Percentiles rank a stretch among this genome's conserved stretches.
Evolutionary conservation across 2,329 filamentous ascomycete species (phyloP).

Genomic region (Trichoderma asperellum): DNA sequence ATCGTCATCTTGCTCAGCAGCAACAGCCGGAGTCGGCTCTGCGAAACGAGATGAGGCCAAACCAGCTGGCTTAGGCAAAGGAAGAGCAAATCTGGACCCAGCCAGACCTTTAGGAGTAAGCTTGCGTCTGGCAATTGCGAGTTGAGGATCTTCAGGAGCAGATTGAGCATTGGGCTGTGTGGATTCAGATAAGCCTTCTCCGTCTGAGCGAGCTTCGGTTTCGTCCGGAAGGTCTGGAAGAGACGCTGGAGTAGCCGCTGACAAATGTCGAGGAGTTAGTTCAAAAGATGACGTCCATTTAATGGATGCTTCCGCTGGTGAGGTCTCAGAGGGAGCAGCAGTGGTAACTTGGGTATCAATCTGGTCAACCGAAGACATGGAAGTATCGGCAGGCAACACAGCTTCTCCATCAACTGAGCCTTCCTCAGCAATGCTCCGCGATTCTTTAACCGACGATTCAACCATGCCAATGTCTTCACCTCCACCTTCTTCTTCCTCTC

Average conservation of each 20-base stretch:
- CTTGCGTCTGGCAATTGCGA: slow-evolving; percentile 40
- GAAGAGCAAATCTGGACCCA: slow-evolving; percentile 55
- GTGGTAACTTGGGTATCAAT: slow-evolving; percentile 58
- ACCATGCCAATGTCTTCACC: slow-evolving; percentile 30
- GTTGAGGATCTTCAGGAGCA: slow-evolving; percentile 32
- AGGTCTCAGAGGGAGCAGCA: slow-evolving; percentile 57
- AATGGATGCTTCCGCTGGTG: slow-evolving; percentile 52
- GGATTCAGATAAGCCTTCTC: slow-evolving; percentile 30
- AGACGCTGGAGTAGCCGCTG: slow-evolving; percentile 65
- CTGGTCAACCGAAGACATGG: slow-evolving; percentile 59
- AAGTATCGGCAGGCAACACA: slow-evolving; percentile 51
- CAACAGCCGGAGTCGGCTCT: slow-evolving; percentile 40
- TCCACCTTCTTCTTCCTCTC: slow-evolving; percentile 18
- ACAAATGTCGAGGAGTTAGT: slow-evolving; percentile 48
- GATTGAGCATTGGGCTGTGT: slow-evolving; percentile 22
- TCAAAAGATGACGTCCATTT: slow-evolving; percentile 61
- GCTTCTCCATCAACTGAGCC: slow-evolving; percentile 49
- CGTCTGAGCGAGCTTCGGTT: slow-evolving; percentile 36
- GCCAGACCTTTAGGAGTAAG: slow-evolving; percentile 43
- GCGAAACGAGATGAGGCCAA: slow-evolving; percentile 53
- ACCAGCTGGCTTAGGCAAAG: slow-evolving; percentile 48
- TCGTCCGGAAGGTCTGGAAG: slow-evolving; percentile 56
- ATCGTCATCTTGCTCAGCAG: slow-evolving; percentile 34
- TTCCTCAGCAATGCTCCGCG: slow-evolving; percentile 35
- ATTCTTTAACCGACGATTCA: slow-evolving; percentile 34